Conservation (phyloP, 441 rosid genomes). For the Erysimum cheiri region DNA sequence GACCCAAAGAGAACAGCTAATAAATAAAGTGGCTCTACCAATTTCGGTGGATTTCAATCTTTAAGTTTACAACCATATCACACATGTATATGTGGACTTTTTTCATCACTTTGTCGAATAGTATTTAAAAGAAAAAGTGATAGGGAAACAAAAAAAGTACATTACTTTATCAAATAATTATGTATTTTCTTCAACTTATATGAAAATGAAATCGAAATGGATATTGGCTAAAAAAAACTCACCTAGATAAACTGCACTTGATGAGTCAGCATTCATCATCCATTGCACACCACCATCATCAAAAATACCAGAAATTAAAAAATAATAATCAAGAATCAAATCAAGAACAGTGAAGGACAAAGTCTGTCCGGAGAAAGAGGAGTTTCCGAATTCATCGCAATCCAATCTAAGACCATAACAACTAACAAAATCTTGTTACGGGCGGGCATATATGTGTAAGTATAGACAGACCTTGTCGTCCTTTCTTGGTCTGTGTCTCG, state of each 20-base stretch:
- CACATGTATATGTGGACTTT: constrained; percentile 41
- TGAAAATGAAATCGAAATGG: constrained; percentile 15
- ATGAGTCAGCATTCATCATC: constrained; percentile 49
- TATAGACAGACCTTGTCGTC: constrained; percentile 74
- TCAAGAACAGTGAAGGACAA: constrained; percentile 29
- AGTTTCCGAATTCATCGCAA: constrained; percentile 28
- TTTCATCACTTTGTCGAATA: constrained; percentile 31
- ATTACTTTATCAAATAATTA: not conserved
- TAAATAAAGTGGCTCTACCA: constrained; percentile 30
- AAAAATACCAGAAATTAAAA: constrained; percentile 18
- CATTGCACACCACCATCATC: constrained; percentile 46
- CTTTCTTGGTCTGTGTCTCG: constrained; percentile 87
- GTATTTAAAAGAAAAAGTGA: constrained; percentile 32
- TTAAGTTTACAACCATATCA: constrained; percentile 36
- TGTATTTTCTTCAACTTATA: constrained; percentile 9
- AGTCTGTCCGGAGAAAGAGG: constrained; percentile 22
- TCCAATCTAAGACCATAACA: constrained; percentile 30
- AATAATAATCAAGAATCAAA: constrained; percentile 9
- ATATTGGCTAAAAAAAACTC: constrained; percentile 32
- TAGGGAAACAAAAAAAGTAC: not conserved
- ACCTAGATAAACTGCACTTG: constrained; percentile 49
- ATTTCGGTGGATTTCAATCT: constrained; percentile 40
- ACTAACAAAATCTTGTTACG: constrained; percentile 12
- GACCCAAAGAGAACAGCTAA: constrained; percentile 42
- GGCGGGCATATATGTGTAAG: not conserved